Evolutionary conservation across 805 yeast genomes (phyloP).

Genomic region (Wickerhamiella sergipiensis): DNA sequence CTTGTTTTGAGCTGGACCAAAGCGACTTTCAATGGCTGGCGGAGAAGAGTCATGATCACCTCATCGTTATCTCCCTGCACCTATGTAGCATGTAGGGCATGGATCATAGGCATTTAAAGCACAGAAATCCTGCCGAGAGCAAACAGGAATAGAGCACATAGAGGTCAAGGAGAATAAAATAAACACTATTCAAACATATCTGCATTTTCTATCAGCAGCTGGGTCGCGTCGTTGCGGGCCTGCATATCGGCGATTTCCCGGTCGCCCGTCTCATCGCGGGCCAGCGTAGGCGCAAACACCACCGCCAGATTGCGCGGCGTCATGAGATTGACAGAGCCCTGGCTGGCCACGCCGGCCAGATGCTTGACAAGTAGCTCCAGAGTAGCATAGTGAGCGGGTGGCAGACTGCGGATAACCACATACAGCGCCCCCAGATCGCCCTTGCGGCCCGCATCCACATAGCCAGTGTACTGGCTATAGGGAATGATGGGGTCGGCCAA

Average conservation of each 20-base stretch:
- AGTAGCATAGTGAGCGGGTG: conserved; percentile 51
- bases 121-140: no score
- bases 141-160: no score
- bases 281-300: conserved; percentile 88
- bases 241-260: conserved; percentile 79
- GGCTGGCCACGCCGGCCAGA: conserved; percentile 42
- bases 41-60: conserved; percentile 17
- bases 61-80: background rate
- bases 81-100: no score
- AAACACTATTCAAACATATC: conserved; percentile 6
- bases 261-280: conserved; percentile 65
- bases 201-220: conserved; percentile 36
- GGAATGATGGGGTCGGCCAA: conserved; percentile 79
- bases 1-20: conserved; percentile 73
- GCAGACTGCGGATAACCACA: conserved; percentile 38
- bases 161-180: no score
- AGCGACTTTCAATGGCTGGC: conserved; percentile 61
- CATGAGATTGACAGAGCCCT: conserved; percentile 59
- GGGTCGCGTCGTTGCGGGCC: conserved; percentile 62
- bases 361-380: conserved; percentile 49
- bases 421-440: conserved; percentile 32
- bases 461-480: conserved; percentile 49
- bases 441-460: conserved; percentile 37
- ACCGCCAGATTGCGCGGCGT: conserved; percentile 68
- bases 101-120: no score